Base-by-base conservation (phyloP, 805 yeast genomes). In the Komagataella phaffii region DNA sequence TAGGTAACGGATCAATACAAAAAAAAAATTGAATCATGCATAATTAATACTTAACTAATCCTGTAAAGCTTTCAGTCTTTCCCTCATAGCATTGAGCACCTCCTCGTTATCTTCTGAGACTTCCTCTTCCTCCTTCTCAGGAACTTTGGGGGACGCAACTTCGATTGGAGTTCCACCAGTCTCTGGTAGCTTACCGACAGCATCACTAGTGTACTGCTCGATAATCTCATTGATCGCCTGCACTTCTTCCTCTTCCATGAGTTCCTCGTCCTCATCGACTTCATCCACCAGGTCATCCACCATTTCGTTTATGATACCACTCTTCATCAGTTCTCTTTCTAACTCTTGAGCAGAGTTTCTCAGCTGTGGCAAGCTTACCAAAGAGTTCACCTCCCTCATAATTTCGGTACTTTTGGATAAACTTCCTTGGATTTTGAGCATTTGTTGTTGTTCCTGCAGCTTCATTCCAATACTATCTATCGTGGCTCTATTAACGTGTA, bases 241-340 rank as follows among this genome's bases (percentile, higher is more conserved):
- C 18, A 75, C 78, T 46, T 74, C 79, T 30, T 81, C 83, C 52
- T 85, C 91, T 46, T 73, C 73, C 51, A 77, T 83, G 46, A 78
- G 74, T 53, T 80, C 86, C 17, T 77, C 84, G 49, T 76, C 83
- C 30, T 82, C 88, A 18, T 76, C 82, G 53, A 79, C 67, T 49
- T 73, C 67, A 54, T 90, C 98, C 54, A 91, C 72, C 55, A 87
- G 81, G 62, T 93, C 99, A 53, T 86, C 88, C 63, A 90, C 83
- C 98, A 93, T 93, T 63, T 93, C 99, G 57, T 87, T 88, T 51
- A 93, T 88, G 47, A 93, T 77, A 0, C 93, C 93, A 10, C 86
- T 79, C 65, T 83, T 85, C 79, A 86, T 81, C 59, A 91, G 74
- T 67, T 93, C 99, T 61, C 78, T 83, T 54, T 91, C 86, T 53